Base-by-base conservation (phyloP, 164 flowering plant species). In the Kalanchoe fedtschenkoi region DNA sequence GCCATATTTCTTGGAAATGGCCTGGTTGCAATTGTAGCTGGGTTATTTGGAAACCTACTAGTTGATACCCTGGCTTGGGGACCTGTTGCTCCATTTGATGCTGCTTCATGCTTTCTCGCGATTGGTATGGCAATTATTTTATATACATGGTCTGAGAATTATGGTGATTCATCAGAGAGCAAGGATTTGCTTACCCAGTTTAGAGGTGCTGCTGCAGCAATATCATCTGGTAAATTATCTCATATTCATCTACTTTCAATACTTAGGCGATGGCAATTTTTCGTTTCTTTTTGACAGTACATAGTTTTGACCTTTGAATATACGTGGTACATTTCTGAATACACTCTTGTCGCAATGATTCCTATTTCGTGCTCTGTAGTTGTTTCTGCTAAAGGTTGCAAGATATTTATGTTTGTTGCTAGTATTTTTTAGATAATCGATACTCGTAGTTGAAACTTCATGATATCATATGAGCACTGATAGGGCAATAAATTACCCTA, bases 71-170 rank as follows among this genome's bases (percentile, higher is more conserved):
- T 89, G 24, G 69, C 73, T 65, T 85, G 89, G 68, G 98, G 98
- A 1, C 96, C 96, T 58, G 98, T 92, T 30, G 89, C 96, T n/a
- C 98, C 98, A 6, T 92, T 92, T 68, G 98, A 92, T 77, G 98
- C 96, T 65, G 98, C 98, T 61, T 79, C 91, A 14, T 80, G 86
- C 77, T 81, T 92, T 76, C 91, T 92, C 58, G 87, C 96, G 19
- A 81, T 92, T 69, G 97, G 98, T 33, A 85, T 92, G 98, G 85
- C 89, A 33, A 57, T 89, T 38, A 92, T 92, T 63, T 44, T 92
- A 28, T 84, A 91, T 43, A 71, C 98, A 54, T 92, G 98, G 98
- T 74, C 77, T 34, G 98, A 92, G 70, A 92, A 89, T 66, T 89
- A 76, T 75, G 98, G 98, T 63, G 96, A 92, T 62, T 78, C 95